Conservation (phyloP, 2,329 filamentous ascomycete species). For the Periconia macrospinosa region DNA sequence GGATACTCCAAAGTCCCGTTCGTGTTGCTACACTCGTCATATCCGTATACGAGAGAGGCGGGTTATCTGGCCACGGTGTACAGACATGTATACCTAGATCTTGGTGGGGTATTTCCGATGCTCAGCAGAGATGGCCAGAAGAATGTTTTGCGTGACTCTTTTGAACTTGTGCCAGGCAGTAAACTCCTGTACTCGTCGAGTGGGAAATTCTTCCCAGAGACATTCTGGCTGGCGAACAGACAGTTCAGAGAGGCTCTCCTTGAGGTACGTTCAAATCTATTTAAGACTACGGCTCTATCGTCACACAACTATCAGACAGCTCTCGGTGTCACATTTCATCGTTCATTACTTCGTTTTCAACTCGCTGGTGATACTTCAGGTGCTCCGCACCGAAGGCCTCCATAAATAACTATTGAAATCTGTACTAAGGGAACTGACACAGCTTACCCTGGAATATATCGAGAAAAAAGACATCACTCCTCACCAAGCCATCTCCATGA, state of each 20-base stretch:
- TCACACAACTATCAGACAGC: background rate
- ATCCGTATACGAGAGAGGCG: slow-evolving; percentile 77
- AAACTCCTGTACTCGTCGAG: slow-evolving; percentile 83
- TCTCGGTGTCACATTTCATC: background rate
- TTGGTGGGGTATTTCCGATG: slow-evolving; percentile 81
- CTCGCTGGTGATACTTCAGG: too few relatives aligned
- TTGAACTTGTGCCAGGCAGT: slow-evolving; percentile 73
- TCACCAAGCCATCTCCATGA: slow-evolving; percentile 64
- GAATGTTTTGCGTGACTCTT: slow-evolving; percentile 67
- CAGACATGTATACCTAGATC: slow-evolving; percentile 77
- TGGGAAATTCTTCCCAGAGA: slow-evolving; percentile 78
- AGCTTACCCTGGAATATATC: slow-evolving; percentile 70
- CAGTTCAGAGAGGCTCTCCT: slow-evolving; percentile 74
- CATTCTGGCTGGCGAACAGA: slow-evolving; percentile 70
- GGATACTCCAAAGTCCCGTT: slow-evolving; percentile 71
- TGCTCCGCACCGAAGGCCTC: too few relatives aligned
- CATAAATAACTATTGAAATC: background rate
- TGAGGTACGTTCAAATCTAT: slow-evolving; percentile 54
- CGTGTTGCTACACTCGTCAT: slow-evolving; percentile 77
- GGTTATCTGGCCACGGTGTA: slow-evolving; percentile 79
- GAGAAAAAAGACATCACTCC: slow-evolving; percentile 63
- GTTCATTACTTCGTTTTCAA: too few relatives aligned
- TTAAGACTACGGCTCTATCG: background rate
- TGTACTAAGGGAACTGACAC: slow-evolving; percentile 3
- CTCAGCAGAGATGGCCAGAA: slow-evolving; percentile 77